These are phyloP conservation scores for Chaetomium sp. DNA, from an alignment of 2,329 filamentous ascomycete genomes.

Conservation along the genomic window DNA sequence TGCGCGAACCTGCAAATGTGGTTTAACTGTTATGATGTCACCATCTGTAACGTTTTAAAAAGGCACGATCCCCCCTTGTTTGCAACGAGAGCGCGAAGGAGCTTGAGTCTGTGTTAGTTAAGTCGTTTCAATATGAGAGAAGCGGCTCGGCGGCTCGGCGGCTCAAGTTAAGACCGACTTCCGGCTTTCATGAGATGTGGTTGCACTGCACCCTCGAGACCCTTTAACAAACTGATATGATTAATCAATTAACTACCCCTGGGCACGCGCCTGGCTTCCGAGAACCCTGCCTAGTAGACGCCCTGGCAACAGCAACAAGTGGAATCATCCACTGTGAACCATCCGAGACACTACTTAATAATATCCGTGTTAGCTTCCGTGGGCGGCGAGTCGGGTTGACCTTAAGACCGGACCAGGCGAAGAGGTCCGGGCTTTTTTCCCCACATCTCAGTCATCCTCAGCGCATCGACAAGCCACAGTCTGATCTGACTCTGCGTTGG, in stretches of 20 bases:
- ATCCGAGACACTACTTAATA: neutral
- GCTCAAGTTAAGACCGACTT: neutral
- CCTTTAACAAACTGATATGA: neutral
- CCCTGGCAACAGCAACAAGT: neutral
- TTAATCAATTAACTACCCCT: neutral
- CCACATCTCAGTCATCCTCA: neutral
- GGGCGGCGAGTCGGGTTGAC: neutral
- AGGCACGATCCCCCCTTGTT: slow-evolving; percentile 3
- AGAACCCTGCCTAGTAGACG: neutral
- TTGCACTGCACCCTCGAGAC: neutral
- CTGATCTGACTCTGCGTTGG: neutral
- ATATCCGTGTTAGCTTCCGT: neutral
- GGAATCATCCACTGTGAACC: neutral
- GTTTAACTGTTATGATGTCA: slow-evolving; percentile 1
- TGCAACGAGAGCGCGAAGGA: neutral
- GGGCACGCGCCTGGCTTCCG: neutral
- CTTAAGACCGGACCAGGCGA: neutral
- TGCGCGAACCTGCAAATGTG: neutral
- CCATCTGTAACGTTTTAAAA: neutral
- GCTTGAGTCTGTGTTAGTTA: neutral
- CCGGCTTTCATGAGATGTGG: neutral
- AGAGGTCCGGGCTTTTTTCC: neutral
- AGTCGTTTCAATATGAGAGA: neutral
- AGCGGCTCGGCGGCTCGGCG: slow-evolving; percentile 6
- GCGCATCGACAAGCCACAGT: neutral